Percentiles rank a stretch among this genome's conserved stretches.
Conservation (phyloP, 768 basidiomycete species). For the Zangia roseola region DNA sequence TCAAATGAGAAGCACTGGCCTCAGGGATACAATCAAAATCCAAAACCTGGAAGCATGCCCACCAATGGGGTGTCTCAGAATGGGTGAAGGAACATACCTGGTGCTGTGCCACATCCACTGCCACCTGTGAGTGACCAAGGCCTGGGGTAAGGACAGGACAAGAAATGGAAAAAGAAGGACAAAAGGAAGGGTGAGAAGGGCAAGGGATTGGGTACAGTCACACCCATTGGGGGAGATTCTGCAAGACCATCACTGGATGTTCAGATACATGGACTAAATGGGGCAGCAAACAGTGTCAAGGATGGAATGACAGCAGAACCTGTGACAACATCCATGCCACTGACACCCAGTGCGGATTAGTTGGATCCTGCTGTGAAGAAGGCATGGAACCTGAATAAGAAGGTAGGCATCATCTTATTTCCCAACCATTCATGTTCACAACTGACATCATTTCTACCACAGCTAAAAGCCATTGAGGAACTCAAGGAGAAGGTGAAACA, state of each 20-base stretch:
- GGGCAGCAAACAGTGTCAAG: conserved; percentile 16
- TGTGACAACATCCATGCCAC: conserved; percentile 37
- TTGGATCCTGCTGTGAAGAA: conserved; percentile 88
- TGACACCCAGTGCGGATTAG: conserved; percentile 56
- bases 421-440: conserved; percentile 3
- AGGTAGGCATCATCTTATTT: conserved; percentile 46
- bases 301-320: conserved; percentile 6
- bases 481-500: conserved; percentile 89
- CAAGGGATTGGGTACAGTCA: conserved; percentile 28
- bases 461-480: conserved; percentile 99
- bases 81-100: conserved; percentile 59
- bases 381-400: conserved; percentile 92
- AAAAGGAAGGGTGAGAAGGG: conserved; percentile 49
- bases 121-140: conserved; percentile 41
- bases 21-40: conserved; percentile 56
- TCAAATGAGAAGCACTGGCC: conserved; percentile 74
- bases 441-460: not conserved
- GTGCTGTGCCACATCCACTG: conserved; percentile 55
- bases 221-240: conserved; percentile 27
- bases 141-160: conserved; percentile 30
- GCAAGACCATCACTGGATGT: conserved; percentile 39
- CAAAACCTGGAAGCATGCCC: conserved; percentile 49
- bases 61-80: conserved; percentile 34
- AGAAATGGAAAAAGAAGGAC: conserved; percentile 53
- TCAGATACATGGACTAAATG: conserved; percentile 26